Percentiles rank a stretch among this genome's conserved stretches.
Evolutionary conservation across 257 asterid species (phyloP).

Genomic region (Forsythia suspensa): DNA sequence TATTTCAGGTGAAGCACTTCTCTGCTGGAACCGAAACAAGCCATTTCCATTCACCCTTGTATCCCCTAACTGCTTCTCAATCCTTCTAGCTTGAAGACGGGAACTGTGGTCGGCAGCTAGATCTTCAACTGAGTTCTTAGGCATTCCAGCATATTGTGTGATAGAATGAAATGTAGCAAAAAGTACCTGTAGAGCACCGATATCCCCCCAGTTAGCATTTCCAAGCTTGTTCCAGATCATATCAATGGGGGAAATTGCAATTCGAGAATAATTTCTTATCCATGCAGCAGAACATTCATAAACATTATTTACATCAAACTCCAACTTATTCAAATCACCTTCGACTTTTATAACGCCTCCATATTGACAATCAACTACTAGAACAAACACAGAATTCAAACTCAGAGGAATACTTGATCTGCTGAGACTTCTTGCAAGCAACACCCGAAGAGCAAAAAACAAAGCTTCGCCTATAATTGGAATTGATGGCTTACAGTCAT

Average conservation of each 20-base stretch:
- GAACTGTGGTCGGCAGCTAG: conserved; percentile 94
- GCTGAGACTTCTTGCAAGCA: conserved; percentile 86
- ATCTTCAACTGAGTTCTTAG: conserved; percentile 81
- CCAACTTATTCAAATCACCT: conserved; percentile 85
- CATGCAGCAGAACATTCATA: conserved; percentile 88
- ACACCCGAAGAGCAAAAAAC: conserved; percentile 82
- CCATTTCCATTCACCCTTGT: conserved; percentile 61
- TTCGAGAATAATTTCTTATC: conserved; percentile 64
- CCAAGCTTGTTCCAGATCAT: conserved; percentile 98
- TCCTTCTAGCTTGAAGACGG: conserved; percentile 86
- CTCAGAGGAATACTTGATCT: conserved; percentile 76
- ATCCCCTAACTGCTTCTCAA: conserved; percentile 75
- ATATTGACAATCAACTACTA: conserved; percentile 80
- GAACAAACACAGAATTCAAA: conserved; percentile 65
- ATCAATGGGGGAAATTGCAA: conserved; percentile 78
- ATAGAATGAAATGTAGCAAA: conserved; percentile 89
- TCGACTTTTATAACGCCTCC: conserved; percentile 89
- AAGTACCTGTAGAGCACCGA: conserved; percentile 90
- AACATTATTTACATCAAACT: conserved; percentile 59
- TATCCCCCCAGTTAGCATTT: conserved; percentile 97
- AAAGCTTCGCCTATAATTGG: conserved; percentile 69
- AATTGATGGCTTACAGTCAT: conserved; percentile 45
- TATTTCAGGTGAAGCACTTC: conserved; percentile 79
- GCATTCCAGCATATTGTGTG: conserved; percentile 73
- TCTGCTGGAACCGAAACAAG: conserved; percentile 70